phyloP scores from a whole-genome alignment of 148 eudicot species.

The Rhododendron ovatum region DNA sequence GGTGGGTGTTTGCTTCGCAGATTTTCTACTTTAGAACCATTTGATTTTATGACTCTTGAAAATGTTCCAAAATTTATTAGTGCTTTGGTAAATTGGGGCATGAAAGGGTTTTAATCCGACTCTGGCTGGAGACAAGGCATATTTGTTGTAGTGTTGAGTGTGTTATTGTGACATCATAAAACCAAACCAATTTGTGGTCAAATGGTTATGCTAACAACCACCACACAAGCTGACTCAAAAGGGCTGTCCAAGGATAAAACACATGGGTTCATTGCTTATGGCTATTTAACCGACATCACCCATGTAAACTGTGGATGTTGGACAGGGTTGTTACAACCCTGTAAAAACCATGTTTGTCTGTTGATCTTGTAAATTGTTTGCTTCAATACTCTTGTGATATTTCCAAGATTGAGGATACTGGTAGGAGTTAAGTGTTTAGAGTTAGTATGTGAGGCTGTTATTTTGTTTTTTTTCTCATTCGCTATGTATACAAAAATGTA shows the following conservation, averaged over 20 bases:
- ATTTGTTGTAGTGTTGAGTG: not conserved
- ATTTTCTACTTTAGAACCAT: not conserved
- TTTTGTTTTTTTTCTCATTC: not conserved
- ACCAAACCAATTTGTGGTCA: not conserved
- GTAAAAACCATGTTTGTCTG: not conserved
- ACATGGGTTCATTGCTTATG: not conserved
- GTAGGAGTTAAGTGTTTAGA: not conserved
- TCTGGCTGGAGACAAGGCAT: not conserved
- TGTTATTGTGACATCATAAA: not conserved
- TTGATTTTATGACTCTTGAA: not conserved
- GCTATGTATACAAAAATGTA: not conserved
- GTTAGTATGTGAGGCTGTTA: not conserved
- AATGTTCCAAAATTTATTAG: not conserved
- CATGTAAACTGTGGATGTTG: not conserved
- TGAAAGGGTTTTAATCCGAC: not conserved
- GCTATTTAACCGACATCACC: not conserved
- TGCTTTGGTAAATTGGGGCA: not conserved
- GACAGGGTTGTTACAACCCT: not conserved
- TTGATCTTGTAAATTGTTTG: not conserved
- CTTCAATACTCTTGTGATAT: not conserved
- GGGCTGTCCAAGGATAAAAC: not conserved
- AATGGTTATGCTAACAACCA: not conserved
- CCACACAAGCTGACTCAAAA: not conserved
- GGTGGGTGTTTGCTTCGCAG: constrained; percentile 33
- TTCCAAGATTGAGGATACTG: not conserved